Evolutionary conservation across 139 green algal species (phyloP).

Genomic region (Tetradesmus lagerheimii): DNA sequence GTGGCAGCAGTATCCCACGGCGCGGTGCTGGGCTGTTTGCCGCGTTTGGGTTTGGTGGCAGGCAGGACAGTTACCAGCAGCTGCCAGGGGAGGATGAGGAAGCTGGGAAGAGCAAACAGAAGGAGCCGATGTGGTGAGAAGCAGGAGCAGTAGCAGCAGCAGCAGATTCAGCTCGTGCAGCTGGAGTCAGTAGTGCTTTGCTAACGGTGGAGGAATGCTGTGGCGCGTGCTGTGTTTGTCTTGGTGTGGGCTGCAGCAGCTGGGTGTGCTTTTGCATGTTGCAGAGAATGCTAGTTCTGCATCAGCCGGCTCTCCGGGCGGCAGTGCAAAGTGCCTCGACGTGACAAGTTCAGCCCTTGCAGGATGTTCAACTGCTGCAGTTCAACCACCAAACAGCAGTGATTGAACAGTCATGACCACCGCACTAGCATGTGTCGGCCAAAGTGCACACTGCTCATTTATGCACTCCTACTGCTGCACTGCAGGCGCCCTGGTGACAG

Average conservation of each 20-base stretch:
- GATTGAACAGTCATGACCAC: background rate
- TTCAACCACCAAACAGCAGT: background rate
- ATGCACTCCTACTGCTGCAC: background rate
- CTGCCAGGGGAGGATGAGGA: background rate
- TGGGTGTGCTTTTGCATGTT: background rate
- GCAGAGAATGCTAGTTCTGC: background rate
- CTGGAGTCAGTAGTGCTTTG: background rate
- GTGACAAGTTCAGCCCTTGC: background rate
- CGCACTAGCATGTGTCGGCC: background rate
- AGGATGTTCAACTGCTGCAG: background rate
- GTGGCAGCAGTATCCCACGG: background rate
- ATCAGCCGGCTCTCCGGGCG: background rate
- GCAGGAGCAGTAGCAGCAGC: background rate
- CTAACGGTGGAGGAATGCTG: background rate
- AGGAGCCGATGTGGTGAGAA: background rate
- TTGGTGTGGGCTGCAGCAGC: background rate
- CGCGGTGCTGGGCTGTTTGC: background rate
- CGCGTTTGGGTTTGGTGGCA: background rate
- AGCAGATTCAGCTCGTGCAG: background rate
- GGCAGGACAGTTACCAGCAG: constrained; percentile 11
- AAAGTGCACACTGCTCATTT: no score
- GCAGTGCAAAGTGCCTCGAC: background rate
- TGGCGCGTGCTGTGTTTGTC: background rate
- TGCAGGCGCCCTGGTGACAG: constrained; percentile 44
- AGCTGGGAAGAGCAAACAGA: background rate